Evolutionary conservation across 2,329 filamentous ascomycete species (phyloP), one percentile per base, ranked within the genome.

Genomic region (Cladosporium sp.): DNA sequence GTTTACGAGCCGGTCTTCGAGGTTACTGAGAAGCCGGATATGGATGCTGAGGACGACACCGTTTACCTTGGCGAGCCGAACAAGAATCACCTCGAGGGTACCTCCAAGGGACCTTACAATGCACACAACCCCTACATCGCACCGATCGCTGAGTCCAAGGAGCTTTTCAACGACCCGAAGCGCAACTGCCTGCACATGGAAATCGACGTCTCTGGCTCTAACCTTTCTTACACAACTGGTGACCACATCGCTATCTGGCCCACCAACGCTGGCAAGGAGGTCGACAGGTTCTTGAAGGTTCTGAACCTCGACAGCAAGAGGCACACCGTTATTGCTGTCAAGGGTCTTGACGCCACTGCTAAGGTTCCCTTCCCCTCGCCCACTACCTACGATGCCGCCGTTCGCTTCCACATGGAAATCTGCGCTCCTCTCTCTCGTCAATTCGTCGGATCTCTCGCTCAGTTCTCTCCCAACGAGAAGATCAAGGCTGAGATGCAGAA

Each of bases 171-270:
- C 52, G 88, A 89, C 75, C 90, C 92, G 75, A 90, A 92, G 70
- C 84, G 95, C 62, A 97, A 97, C 80, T 99, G 94, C 73, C 81
- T 99, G 65, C 95, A 99, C 76, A 86, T 97, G 84, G 95, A 99
- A 75, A 86, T 99, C 64, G 91, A 95, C 72, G 85, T 99, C 67
- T 88, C 87, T 69, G 90, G 86, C 67, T 96, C 92, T 55, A 96
- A 95, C 73, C 81, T 99, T 63, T 86, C 84, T 45, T 99, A 99
- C 80, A 91, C 95, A 68, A 99, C 94, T 55, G 94, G 94, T 73
- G 95, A 99, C 72, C 95, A 99, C 75, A 89, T 99, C 70, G 94
- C 94, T 42, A 78, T 99, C 69, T 99, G 95, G 95, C 94, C 95
- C 38, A 96, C 91, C 52, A 99, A 99, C 74, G 82, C 94, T 60